phyloP scores from a whole-genome alignment of 148 eudicot genomes.

The Rhododendron kiyosumense region DNA sequence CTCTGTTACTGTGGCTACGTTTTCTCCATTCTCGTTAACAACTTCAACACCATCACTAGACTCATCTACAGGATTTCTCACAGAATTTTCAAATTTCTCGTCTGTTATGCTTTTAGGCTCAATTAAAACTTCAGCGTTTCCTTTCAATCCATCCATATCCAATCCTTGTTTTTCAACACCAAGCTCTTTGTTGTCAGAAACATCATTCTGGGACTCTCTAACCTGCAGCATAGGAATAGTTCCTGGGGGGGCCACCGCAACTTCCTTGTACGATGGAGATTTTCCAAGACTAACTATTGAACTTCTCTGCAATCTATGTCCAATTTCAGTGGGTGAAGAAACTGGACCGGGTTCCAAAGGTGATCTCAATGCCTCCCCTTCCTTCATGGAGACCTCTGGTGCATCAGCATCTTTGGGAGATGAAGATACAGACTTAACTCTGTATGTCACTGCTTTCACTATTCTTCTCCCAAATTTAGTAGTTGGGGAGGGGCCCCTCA shows the following conservation, averaged over 20 bases:
- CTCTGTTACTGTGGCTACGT: conserved; percentile 17
- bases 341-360: conserved; percentile 22
- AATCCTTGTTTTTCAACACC: conserved; percentile 29
- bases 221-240: conserved; percentile 67
- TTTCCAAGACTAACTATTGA: conserved; percentile 80
- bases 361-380: conserved; percentile 29
- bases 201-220: conserved; percentile 32
- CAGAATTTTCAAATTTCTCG: conserved; percentile 28
- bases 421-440: conserved; percentile 79
- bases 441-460: conserved; percentile 70
- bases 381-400: conserved; percentile 35
- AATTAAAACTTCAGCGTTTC: conserved; percentile 15
- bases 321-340: conserved; percentile 29
- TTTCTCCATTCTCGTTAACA: conserved; percentile 30
- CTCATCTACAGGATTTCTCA: conserved; percentile 23
- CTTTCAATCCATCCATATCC: conserved; percentile 18
- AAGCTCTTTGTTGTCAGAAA: conserved; percentile 25
- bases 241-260: conserved; percentile 97
- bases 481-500: conserved; percentile 41
- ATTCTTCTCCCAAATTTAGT: conserved; percentile 77
- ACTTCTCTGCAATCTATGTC: conserved; percentile 47
- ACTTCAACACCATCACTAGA: conserved; percentile 25
- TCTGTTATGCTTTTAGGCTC: conserved; percentile 26
- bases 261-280: conserved; percentile 98
- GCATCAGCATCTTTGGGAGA: conserved; percentile 38